Evolutionary conservation across 2,329 filamentous ascomycete genomes (phyloP).

Genomic region (Fusarium marasasianum): DNA sequence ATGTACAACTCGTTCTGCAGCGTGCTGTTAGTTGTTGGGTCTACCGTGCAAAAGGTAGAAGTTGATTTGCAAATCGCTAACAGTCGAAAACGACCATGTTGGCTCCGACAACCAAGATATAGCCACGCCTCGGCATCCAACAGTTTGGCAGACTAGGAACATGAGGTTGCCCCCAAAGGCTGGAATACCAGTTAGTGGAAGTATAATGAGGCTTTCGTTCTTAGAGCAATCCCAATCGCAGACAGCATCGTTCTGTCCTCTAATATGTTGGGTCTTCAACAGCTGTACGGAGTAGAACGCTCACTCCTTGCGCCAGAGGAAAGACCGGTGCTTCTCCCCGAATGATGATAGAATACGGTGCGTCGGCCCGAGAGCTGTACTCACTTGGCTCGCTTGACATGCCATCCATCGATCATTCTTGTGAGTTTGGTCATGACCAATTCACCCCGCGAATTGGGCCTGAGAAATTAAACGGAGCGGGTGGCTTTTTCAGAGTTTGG

Average conservation of each 20-base stretch:
- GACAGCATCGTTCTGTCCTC: neutral
- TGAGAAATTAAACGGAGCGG: conserved; percentile 31
- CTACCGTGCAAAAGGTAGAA: neutral
- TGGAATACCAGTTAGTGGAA: neutral
- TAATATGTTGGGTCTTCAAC: neutral
- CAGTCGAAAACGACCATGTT: neutral
- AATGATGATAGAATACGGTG: neutral
- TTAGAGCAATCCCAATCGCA: neutral
- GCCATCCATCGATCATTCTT: neutral
- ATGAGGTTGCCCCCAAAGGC: neutral
- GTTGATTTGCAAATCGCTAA: neutral
- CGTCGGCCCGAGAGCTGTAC: neutral
- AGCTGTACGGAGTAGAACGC: too few species aligned
- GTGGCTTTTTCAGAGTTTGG: conserved; percentile 20
- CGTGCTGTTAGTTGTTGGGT: neutral
- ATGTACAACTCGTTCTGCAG: neutral
- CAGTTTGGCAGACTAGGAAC: neutral
- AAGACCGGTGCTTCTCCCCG: neutral
- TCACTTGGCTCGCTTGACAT: neutral
- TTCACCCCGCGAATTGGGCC: conserved; percentile 17
- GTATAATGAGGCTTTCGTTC: neutral
- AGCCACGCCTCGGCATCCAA: neutral
- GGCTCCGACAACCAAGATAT: neutral
- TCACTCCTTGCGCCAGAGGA: neutral
- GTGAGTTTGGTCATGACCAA: neutral